Base-by-base conservation (phyloP, 768 basidiomycete genomes). In the Xerocomellus intermedius region DNA sequence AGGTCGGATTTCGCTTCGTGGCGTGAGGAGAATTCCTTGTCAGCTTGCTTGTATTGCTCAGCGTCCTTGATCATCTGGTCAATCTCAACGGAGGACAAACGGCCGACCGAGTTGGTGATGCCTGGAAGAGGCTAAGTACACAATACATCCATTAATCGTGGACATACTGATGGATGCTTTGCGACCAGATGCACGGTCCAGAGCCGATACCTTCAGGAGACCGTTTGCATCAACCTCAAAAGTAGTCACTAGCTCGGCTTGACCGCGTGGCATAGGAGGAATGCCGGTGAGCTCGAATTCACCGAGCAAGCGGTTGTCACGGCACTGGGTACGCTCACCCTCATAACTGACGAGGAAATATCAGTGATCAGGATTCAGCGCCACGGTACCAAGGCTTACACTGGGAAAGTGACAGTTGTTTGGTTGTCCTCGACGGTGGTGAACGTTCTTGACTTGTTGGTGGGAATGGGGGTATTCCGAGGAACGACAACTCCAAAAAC, bases 381-480 rank as follows among this genome's bases (percentile, higher is more conserved):
- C 17, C 26, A 43, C 10, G 16, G 22, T 12, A 44, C 35, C 38
- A 33, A 16, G 12, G 69, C 84, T 69, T 78, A 88, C 85, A 99
- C 97, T 66, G 97, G 97, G 93, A 98, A 99, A 62, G 96, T 98
- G 78, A 99, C 97, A 58, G 92, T 96, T 58, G 97, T 99, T 79
- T 98, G 97, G 83, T 98, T 99, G 82, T 99, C 97, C 84, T 99
- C 97, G 61, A 99, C 97, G 51, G 97, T 99, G 64, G 97, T 99
- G 84, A 99, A 99, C 48, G 91, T 91, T 70, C 97, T 84, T 37
- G 94, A 95, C 80, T 98, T 99, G 86, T 95, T 98, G 73, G 96
- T 94, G 54, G 97, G 97, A 75, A 99, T 98, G 67, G 96, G 94
- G 62, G 97, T 98, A 83, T 99, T 99, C 66, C 97, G 91, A 70